A percentile compares a stretch with the other conserved stretches of the same genome.
Conservation (phyloP, 1,139 yeast species). For the Lodderomyces parapsilosis region DNA sequence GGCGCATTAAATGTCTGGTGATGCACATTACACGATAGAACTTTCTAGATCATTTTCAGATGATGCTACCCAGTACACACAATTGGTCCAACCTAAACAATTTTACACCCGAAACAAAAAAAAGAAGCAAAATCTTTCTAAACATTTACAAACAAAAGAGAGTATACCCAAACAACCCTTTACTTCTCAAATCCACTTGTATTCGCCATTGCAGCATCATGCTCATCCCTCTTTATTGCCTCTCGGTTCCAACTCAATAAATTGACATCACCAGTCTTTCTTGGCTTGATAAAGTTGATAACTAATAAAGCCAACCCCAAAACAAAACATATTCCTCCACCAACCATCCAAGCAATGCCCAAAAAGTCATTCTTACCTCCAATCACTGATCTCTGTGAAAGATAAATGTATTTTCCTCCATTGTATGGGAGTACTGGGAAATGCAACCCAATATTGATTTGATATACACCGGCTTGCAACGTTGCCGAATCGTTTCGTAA, state of each 20-base stretch:
- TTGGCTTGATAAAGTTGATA: constrained; percentile 64
- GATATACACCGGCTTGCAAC: constrained; percentile 67
- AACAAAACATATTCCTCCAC: constrained; percentile 81
- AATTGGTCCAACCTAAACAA: no score
- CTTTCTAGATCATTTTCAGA: background rate
- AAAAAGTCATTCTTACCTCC: constrained; percentile 90
- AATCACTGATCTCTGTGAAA: constrained; percentile 81
- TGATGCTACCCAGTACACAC: no score
- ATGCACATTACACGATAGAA: background rate
- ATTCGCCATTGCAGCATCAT: constrained; percentile 11
- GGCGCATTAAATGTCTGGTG: no score
- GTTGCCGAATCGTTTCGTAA: constrained; percentile 71
- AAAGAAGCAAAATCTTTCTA: background rate
- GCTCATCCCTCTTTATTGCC: constrained; percentile 20
- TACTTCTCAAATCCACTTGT: constrained; percentile 13
- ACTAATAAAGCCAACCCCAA: constrained; percentile 59
- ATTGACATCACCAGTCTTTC: constrained; percentile 72
- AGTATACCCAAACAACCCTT: constrained; percentile 17
- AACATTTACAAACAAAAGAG: no score
- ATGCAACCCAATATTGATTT: constrained; percentile 72
- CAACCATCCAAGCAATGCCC: constrained; percentile 88
- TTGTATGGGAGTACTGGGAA: constrained; percentile 84
- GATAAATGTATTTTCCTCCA: constrained; percentile 77
- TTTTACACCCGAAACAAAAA: no score
- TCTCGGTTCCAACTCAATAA: constrained; percentile 73